Conservation (phyloP, 2,329 filamentous ascomycete species). For the Cladosporium sp. region DNA sequence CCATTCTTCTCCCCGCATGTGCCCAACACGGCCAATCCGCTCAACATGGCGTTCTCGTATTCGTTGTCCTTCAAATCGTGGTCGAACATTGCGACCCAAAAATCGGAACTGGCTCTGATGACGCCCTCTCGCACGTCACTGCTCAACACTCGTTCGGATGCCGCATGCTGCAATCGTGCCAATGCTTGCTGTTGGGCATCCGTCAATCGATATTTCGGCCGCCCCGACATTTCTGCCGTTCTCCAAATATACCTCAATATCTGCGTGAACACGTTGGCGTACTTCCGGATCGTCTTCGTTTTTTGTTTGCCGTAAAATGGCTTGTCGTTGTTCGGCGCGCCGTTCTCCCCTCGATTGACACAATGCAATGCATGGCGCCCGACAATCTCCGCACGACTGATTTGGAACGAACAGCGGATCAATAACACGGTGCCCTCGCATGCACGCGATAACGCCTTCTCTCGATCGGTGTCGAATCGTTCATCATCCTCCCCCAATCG, state of each 20-base stretch:
- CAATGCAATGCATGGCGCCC: constrained; percentile 10
- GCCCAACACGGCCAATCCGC: constrained; percentile 11
- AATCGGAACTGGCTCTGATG: constrained; percentile 1
- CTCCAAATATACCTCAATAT: constrained; percentile 14
- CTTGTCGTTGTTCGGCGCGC: not conserved
- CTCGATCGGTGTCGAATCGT: not conserved
- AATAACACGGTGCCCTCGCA: constrained; percentile 4
- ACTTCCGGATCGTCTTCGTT: not conserved
- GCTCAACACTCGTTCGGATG: not conserved
- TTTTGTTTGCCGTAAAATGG: constrained; percentile 15
- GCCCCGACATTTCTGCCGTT: not conserved
- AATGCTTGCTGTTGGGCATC: not conserved
- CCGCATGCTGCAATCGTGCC: not conserved
- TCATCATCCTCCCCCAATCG: not conserved
- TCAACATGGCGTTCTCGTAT: constrained; percentile 11
- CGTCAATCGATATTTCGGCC: constrained; percentile 8
- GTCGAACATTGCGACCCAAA: constrained; percentile 12
- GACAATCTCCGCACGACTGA: not conserved
- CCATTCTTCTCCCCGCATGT: constrained; percentile 3
- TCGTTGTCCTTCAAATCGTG: constrained; percentile 9
- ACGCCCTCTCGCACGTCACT: not conserved
- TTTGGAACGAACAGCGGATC: not conserved
- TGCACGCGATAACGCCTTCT: not conserved
- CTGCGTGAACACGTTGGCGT: not conserved
- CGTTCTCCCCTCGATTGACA: not conserved